Percentiles rank a stretch among this genome's conserved stretches.
These are phyloP conservation scores for Adenanthera pavonina DNA, from an alignment of 306 rosid species.

Conservation along the genomic window DNA sequence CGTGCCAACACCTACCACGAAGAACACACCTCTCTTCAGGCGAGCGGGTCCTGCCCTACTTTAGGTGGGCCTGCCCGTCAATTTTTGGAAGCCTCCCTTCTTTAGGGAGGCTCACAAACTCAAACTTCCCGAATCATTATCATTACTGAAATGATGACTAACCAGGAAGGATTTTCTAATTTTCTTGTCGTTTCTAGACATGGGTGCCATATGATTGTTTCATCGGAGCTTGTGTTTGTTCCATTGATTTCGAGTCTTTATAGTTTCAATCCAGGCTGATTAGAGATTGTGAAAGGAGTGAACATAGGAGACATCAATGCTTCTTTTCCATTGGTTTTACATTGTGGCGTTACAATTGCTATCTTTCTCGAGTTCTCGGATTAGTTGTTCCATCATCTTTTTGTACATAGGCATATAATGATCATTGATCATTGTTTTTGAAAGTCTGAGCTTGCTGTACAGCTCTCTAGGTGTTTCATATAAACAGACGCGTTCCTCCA, in stretches of 20 bases:
- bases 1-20: constrained; percentile 64
- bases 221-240: no score
- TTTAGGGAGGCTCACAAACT: constrained; percentile 16
- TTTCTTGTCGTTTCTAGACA: no score
- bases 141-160: no score
- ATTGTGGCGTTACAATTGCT: constrained; percentile 17
- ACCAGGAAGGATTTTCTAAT: no score
- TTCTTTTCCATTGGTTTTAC: constrained; percentile 22
- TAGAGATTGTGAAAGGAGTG: background rate
- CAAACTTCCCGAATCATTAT: background rate
- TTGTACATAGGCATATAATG: constrained; percentile 83
- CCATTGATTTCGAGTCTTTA: no score
- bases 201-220: no score
- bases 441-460: constrained; percentile 75
- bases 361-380: constrained; percentile 56
- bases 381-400: constrained; percentile 68
- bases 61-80: constrained; percentile 69
- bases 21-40: constrained; percentile 46
- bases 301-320: background rate
- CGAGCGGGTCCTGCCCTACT: constrained; percentile 65
- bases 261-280: background rate
- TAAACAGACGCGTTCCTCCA: constrained; percentile 56
- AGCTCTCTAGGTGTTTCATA: constrained; percentile 73
- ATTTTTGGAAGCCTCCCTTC: constrained; percentile 69
- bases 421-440: constrained; percentile 70